Evolutionary conservation across 2,329 filamentous ascomycete species (phyloP).

Genomic region (Fusarium luffae): DNA sequence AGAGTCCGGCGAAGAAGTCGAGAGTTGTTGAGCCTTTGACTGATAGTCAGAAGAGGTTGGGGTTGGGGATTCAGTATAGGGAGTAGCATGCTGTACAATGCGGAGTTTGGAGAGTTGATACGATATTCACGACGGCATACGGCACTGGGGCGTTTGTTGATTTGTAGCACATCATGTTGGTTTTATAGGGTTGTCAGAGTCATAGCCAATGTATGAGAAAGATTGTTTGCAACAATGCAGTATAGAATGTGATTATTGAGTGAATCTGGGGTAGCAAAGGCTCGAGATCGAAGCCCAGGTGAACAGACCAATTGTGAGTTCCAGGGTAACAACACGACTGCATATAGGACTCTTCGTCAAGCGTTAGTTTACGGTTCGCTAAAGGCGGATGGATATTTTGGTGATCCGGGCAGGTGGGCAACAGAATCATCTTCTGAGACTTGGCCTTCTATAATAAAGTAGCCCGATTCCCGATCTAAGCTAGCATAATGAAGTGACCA

Average conservation of each 20-base stretch:
- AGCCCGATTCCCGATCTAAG: fast-evolving
- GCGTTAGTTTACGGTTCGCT: no score
- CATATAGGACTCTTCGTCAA: not conserved
- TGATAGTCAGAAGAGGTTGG: conserved; percentile 56
- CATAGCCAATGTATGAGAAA: conserved; percentile 7
- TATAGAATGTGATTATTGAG: not conserved
- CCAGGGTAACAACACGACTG: not conserved
- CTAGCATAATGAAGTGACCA: no score
- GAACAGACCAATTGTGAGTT: not conserved
- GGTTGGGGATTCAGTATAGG: conserved; percentile 65
- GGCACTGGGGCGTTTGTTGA: conserved; percentile 27
- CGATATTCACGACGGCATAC: conserved; percentile 27
- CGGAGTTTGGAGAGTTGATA: conserved; percentile 28
- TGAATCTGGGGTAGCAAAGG: not conserved
- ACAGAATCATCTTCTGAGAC: no score
- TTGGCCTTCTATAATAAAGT: no score
- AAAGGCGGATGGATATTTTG: no score
- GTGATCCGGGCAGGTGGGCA: no score
- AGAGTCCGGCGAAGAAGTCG: conserved; percentile 64
- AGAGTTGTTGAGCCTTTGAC: conserved; percentile 55
- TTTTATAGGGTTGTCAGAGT: not conserved
- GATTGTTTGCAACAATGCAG: not conserved
- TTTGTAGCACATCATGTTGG: not conserved
- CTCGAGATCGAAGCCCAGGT: fast-evolving
- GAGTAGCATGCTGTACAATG: conserved; percentile 31